Percentiles rank a stretch among this genome's conserved stretches.
Conservation (phyloP, 306 rosid species). For the Corylus americana region DNA sequence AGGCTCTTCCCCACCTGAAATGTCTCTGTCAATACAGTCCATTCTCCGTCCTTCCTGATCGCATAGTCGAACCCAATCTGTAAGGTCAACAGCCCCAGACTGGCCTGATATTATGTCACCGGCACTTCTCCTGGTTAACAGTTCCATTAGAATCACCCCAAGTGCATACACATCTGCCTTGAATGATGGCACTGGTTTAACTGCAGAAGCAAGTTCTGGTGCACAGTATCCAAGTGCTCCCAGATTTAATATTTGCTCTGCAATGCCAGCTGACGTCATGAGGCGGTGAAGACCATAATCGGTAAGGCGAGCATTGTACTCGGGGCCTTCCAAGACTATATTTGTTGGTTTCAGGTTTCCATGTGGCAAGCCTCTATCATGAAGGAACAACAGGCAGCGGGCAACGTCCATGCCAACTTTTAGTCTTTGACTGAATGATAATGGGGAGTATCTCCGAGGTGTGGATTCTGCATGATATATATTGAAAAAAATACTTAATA, state of each 20-base stretch:
- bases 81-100: conserved; percentile 91
- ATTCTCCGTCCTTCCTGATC: conserved; percentile 91
- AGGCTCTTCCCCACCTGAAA: conserved; percentile 83
- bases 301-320: conserved; percentile 61
- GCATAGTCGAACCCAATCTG: conserved; percentile 97
- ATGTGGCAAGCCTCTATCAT: conserved; percentile 90
- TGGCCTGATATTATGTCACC: conserved; percentile 98
- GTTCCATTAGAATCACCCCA: conserved; percentile 92
- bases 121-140: conserved; percentile 88
- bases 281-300: conserved; percentile 91
- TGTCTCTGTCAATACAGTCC: conserved; percentile 95
- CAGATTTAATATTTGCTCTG: conserved; percentile 86
- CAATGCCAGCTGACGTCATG: conserved; percentile 85
- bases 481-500: conserved; percentile 28
- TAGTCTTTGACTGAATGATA: conserved; percentile 80
- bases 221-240: conserved; percentile 98
- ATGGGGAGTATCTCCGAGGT: conserved; percentile 81
- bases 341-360: conserved; percentile 95
- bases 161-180: conserved; percentile 94
- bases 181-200: conserved; percentile 76
- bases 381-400: conserved; percentile 74
- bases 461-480: conserved; percentile 71
- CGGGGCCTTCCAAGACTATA: conserved; percentile 63
- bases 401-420: conserved; percentile 83
- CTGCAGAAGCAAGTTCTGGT: conserved; percentile 75